Conservation (phyloP, 345 rosid genomes). For the Schrenkiella parvula region DNA sequence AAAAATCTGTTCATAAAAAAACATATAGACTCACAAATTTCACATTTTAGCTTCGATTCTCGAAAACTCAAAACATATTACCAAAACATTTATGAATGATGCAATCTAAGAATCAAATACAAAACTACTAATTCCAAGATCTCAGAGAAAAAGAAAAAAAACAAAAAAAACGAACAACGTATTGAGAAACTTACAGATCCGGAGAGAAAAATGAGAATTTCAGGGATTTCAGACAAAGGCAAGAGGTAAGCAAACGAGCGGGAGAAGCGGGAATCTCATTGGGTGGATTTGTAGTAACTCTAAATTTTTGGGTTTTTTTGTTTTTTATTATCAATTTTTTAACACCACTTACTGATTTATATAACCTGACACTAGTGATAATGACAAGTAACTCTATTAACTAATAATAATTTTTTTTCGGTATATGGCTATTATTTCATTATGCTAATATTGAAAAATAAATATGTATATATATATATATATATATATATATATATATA, state of each 20-base stretch:
- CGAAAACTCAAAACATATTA: neutral
- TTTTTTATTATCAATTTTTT: neutral
- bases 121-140: neutral
- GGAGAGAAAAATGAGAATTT: neutral
- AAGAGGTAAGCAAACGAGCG: constrained; percentile 20
- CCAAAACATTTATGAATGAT: neutral
- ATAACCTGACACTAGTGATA: neutral
- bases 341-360: neutral
- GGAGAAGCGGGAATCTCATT: constrained; percentile 47
- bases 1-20: neutral
- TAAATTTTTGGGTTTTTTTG: neutral
- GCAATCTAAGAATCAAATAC: neutral
- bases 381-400: neutral
- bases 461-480: too few relatives aligned
- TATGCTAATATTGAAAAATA: too few relatives aligned
- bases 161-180: neutral
- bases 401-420: neutral
- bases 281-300: constrained; percentile 5
- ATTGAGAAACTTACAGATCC: constrained; percentile 41
- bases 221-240: neutral
- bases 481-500: too few relatives aligned
- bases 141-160: neutral
- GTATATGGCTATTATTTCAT: neutral
- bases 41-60: neutral
- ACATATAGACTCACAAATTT: neutral